Conservation (phyloP, 2,329 filamentous ascomycete species). For the Colletotrichum sp. region DNA sequence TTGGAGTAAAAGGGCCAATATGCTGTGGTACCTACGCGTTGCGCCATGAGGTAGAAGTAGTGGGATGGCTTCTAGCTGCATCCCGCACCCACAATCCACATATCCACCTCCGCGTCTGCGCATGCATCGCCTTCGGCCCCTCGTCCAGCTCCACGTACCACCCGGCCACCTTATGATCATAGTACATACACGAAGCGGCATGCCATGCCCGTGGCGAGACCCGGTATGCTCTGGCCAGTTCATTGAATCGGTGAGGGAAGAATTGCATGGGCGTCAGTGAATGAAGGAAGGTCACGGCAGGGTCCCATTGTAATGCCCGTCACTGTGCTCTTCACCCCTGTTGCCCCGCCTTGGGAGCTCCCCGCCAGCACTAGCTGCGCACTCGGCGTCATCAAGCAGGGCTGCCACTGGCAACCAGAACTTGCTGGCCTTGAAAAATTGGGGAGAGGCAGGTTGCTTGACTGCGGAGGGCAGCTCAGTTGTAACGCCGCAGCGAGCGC, state of each 20-base stretch:
- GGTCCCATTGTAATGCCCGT: background rate
- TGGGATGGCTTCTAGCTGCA: background rate
- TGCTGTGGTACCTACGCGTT: background rate
- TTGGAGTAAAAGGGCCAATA: background rate
- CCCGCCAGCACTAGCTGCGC: background rate
- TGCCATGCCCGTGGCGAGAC: background rate
- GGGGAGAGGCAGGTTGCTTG: background rate
- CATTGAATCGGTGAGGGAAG: background rate
- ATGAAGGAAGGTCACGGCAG: background rate
- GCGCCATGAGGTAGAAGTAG: background rate
- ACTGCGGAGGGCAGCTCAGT: background rate
- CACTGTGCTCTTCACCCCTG: background rate
- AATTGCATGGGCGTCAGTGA: background rate
- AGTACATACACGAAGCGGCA: constrained; percentile 8
- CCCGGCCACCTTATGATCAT: background rate
- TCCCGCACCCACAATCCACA: constrained; percentile 4
- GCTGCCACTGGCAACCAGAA: background rate
- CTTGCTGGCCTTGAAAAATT: background rate
- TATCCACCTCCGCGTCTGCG: background rate
- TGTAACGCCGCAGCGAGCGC: background rate
- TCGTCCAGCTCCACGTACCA: background rate
- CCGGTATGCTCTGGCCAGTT: background rate
- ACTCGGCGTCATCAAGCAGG: constrained; percentile 11
- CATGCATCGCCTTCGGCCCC: background rate
- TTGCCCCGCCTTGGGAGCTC: constrained; percentile 12